Base-by-base conservation (phyloP, 202 grass and related monocot genomes). In the Musa balbisiana region DNA sequence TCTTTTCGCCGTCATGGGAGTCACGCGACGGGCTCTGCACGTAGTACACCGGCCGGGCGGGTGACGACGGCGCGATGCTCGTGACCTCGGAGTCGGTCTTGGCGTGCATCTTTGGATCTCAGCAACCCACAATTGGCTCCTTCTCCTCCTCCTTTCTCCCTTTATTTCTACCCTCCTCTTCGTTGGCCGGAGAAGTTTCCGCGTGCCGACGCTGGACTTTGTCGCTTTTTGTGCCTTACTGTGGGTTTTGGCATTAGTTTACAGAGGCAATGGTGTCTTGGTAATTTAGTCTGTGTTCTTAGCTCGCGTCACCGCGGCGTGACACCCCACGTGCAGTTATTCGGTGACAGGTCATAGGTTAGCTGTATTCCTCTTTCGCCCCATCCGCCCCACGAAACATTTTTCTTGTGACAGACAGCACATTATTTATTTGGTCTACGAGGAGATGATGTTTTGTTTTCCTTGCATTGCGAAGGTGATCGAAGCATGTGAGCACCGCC, bases 31-130 rank as follows among this genome's bases (percentile, higher is more conserved):
- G 95, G 49, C 89, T 94, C 91, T 92, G 91, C 54, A 99, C 91
- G 81, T 99, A 99, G 91, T 99, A 99, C 15, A 81, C 52, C 26
- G 87, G 83, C 12, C 85, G 88, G 14, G 83, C 63, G 2, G 87
- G 86, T 8, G 94, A 89, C 11, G 94, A 92, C 1, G 83, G 58
- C 71, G 83, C 95, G 69, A 86, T 17, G 88, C 91, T 99, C 8
- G 87, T 93, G 74, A 88, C 95, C 82, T 88, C 88, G 68, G 95
- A 99, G 84, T 99, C 91, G 27, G 91, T 92, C 89, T 92, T 99
- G 10, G 95, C 85, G 84, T 99, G 87, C 77, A 71, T 79, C 26
- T 20, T 23, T 25, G 20, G 10, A 6, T 12, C 23, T 66, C 22
- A 12, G 63, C 12, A 29, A 3, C 10, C 11, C 21, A 66, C 1